phyloP scores from a whole-genome alignment of 2,329 filamentous ascomycete genomes.

The Rhinocladiella similis region DNA sequence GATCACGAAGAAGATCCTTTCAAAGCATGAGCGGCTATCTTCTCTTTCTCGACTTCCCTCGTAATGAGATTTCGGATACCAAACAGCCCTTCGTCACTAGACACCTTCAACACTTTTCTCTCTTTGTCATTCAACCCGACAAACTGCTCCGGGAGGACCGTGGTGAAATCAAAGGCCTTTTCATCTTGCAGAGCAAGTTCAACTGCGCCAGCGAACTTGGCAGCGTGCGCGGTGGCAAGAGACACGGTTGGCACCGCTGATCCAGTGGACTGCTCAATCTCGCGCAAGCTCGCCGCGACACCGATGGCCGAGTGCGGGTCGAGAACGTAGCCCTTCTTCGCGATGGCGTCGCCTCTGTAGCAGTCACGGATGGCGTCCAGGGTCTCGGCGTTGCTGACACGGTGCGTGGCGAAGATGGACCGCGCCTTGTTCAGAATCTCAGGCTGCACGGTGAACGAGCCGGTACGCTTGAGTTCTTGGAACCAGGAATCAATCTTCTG shows the following conservation, averaged over 20 bases:
- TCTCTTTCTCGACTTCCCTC: slow-evolving; percentile 62
- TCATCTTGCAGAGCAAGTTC: slow-evolving; percentile 72
- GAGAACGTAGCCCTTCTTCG: slow-evolving; percentile 70
- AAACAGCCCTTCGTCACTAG: slow-evolving; percentile 66
- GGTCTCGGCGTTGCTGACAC: slow-evolving; percentile 65
- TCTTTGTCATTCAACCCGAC: slow-evolving; percentile 74
- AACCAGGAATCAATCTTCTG: slow-evolving; percentile 79
- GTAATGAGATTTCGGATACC: slow-evolving; percentile 74
- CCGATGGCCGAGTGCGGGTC: slow-evolving; percentile 94
- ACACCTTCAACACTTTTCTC: slow-evolving; percentile 69
- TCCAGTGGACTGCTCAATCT: slow-evolving; percentile 44
- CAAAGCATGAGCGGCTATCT: slow-evolving; percentile 12
- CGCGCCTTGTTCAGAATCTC: slow-evolving; percentile 71
- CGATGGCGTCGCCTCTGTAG: slow-evolving; percentile 47
- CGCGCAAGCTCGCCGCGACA: slow-evolving; percentile 72
- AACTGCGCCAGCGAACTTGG: slow-evolving; percentile 88
- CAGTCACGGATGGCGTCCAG: slow-evolving; percentile 63
- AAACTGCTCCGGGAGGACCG: slow-evolving; percentile 80
- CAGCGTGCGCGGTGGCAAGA: slow-evolving; percentile 90
- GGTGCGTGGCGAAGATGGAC: slow-evolving; percentile 77
- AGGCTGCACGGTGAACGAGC: slow-evolving; percentile 77
- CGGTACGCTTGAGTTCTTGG: slow-evolving; percentile 73
- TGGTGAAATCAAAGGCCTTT: slow-evolving; percentile 71
- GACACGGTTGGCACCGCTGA: slow-evolving; percentile 51
- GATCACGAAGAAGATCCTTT: slow-evolving; percentile 14